Base-by-base conservation (phyloP, 306 rosid species). In the Vachellia pachyceras region DNA sequence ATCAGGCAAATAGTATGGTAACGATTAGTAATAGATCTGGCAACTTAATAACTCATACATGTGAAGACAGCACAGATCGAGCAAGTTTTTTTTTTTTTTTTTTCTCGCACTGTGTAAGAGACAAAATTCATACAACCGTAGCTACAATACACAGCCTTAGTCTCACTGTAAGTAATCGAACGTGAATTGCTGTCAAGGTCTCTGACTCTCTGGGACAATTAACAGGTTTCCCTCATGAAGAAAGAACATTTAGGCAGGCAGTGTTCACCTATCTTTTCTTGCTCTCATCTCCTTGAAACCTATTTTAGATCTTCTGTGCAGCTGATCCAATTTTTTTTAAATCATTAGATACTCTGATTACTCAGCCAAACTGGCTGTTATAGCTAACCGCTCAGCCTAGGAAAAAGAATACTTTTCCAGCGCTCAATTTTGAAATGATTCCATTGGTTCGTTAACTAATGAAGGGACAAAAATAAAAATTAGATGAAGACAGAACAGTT, bases 111-210 rank as follows among this genome's bases (percentile, higher is more conserved):
- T 44, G 75, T 25, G 22, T 44, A 23, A 44, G 39, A 44, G 6
- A 44, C 74, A 70, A 39, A 45, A 25, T 70, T 54, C 17, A 77
- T 17, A 36, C 5, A 69, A 60, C 55, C 68, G 50, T 49, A 57
- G 47, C 58, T 23, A 54, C 22, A 42, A 15, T 4, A 49, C 37
- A 49, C 65, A 67, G 41, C 37, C 47, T 17, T 0, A 45, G 66
- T 77, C n/a, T 49, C 73, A 45, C 20, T 46, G 40, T 6, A 15
- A 3, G 45, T 18, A 40, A 39, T 10, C 29, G 40, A 8, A 45
- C 23, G 22, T 40, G 44, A 40, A 40, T 15, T 11, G 20, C 10
- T 66, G 17, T 15, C 25, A 15, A 66, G 23, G 25, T 66, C 23
- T n/a, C 58, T 52, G 22, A 10, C 58, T 52, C 58, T 52, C 49